A percentile compares a stretch with the other conserved stretches of the same genome.
Evolutionary conservation across 2,329 filamentous ascomycete species (phyloP).

Genomic region (Boeremia lycopersici): DNA sequence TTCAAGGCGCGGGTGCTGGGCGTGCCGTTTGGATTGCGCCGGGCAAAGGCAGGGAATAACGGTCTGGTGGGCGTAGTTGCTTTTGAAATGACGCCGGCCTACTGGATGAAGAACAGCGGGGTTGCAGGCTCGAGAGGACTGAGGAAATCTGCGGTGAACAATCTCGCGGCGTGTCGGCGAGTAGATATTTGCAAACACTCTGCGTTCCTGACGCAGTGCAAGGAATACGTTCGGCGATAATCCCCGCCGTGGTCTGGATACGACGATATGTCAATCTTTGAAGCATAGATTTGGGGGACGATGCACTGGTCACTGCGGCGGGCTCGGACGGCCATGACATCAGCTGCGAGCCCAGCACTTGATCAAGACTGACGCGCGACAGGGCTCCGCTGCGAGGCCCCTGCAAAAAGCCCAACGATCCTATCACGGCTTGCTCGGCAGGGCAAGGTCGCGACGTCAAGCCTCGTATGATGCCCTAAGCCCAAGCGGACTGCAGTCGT

Average conservation of each 20-base stretch:
- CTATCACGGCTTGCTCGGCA: constrained; percentile 37
- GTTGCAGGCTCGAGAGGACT: constrained; percentile 17
- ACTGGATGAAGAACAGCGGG: constrained; percentile 19
- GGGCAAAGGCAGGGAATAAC: constrained; percentile 13
- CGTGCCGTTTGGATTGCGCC: constrained; percentile 19
- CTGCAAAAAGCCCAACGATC: constrained; percentile 27
- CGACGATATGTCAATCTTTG: constrained; percentile 15
- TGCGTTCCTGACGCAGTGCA: constrained; percentile 9
- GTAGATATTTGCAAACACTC: constrained; percentile 14
- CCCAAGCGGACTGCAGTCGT: constrained; percentile 8
- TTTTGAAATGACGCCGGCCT: constrained; percentile 39
- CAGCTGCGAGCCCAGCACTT: constrained; percentile 23
- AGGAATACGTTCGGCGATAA: constrained; percentile 17
- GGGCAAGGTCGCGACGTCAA: constrained; percentile 21
- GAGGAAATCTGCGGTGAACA: constrained; percentile 2
- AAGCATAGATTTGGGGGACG: constrained; percentile 16
- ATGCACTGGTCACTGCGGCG: constrained; percentile 18
- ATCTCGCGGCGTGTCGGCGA: constrained; percentile 12
- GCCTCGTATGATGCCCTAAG: constrained; percentile 15
- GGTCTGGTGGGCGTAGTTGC: constrained; percentile 5
- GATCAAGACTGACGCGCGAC: constrained; percentile 27
- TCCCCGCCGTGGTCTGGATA: constrained; percentile 13
- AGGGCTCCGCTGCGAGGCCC: constrained; percentile 24
- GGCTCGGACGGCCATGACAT: constrained; percentile 34
- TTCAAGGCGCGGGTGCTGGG: constrained; percentile 22